Evolutionary conservation across 768 basidiomycete genomes (phyloP).

Genomic region (Candolleomyces eurysporus): DNA sequence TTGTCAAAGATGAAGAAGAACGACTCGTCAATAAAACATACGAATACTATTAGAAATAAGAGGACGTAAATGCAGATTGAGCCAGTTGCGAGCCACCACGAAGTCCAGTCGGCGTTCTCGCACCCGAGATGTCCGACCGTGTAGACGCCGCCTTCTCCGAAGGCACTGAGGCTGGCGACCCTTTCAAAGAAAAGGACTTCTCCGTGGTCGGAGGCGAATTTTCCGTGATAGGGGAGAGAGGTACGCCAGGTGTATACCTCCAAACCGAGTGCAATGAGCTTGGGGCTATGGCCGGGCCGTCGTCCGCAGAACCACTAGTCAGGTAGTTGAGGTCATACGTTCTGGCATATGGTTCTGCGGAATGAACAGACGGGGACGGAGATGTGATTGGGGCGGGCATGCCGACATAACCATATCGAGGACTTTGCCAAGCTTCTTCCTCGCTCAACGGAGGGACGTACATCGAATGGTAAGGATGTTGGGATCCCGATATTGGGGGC

Average conservation of each 20-base stretch:
- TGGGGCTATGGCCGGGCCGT: neutral
- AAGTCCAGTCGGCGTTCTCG: neutral
- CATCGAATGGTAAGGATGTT: neutral
- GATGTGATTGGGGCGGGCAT: slow-evolving; percentile 11
- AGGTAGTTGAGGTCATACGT: neutral
- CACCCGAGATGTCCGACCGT: neutral
- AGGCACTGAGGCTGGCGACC: neutral
- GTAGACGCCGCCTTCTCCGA: neutral
- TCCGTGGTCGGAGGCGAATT: neutral
- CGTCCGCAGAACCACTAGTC: neutral
- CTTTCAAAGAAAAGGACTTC: neutral
- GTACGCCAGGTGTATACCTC: neutral
- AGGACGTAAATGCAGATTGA: neutral
- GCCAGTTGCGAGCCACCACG: neutral
- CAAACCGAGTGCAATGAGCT: neutral
- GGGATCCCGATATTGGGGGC: neutral
- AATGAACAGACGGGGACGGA: too few species aligned
- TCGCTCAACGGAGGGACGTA: neutral
- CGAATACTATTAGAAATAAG: too few species aligned
- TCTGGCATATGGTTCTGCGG: too few species aligned
- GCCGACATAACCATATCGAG: slow-evolving; percentile 16
- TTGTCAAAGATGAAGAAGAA: too few species aligned
- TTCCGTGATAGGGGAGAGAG: slow-evolving; percentile 4
- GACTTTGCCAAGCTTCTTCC: slow-evolving; percentile 16
- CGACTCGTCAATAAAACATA: too few species aligned